These are phyloP conservation scores for Lodderomyces theae DNA, from an alignment of 1,139 yeast genomes.

Conservation along the genomic window DNA sequence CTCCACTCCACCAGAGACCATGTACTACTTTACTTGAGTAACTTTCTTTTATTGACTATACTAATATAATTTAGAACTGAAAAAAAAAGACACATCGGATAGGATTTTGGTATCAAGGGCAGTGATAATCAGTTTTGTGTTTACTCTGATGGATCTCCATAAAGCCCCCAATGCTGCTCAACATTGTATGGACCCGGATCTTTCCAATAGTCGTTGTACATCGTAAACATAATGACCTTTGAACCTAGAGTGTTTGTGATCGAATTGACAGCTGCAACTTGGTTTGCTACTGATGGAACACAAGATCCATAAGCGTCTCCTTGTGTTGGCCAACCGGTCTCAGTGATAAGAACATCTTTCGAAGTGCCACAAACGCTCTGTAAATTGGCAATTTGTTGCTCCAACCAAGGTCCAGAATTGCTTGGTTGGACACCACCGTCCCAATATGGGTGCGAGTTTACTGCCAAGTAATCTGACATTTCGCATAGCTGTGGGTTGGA, in stretches of 20 bases:
- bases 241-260: constrained; percentile 54
- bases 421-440: constrained; percentile 66
- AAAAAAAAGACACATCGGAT: too few relatives aligned
- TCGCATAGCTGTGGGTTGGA: constrained; percentile 71
- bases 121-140: background rate
- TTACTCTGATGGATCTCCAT: constrained; percentile 25
- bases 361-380: constrained; percentile 61
- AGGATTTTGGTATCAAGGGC: background rate
- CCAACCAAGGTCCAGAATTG: constrained; percentile 69
- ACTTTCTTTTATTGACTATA: background rate
- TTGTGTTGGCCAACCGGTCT: constrained; percentile 80
- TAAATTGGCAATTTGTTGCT: constrained; percentile 64
- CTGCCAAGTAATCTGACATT: constrained; percentile 74
- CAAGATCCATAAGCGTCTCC: constrained; percentile 67
- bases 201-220: constrained; percentile 79
- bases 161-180: constrained; percentile 75
- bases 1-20: too few relatives aligned
- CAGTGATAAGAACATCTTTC: constrained; percentile 62
- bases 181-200: constrained; percentile 61
- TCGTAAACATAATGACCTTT: constrained; percentile 62
- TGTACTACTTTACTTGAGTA: too few relatives aligned
- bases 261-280: constrained; percentile 56
- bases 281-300: constrained; percentile 67
- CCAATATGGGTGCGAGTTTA: constrained; percentile 79
- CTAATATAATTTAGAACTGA: constrained; percentile 1